Percentiles rank a stretch among this genome's conserved stretches.
phyloP scores from a whole-genome alignment of 2,329 filamentous ascomycete species.

The Tolypocladium pustulatum region DNA sequence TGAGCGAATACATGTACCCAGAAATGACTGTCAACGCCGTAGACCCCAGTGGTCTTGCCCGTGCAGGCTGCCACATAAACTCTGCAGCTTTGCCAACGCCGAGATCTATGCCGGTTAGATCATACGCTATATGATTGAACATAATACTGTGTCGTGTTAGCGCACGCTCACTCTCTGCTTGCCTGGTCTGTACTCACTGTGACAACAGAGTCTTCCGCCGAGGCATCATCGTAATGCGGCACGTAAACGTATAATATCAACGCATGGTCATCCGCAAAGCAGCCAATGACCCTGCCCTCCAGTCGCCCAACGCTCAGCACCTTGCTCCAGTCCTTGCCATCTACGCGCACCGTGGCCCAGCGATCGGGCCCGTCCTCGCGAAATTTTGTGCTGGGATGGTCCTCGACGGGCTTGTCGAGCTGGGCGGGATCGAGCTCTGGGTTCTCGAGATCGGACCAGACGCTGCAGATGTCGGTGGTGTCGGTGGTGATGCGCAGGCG shows the following conservation, averaged over 20 bases:
- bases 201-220: slow-evolving; percentile 60
- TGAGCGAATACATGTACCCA: background rate
- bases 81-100: background rate
- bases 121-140: slow-evolving; percentile 30
- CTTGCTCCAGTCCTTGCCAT: slow-evolving; percentile 87
- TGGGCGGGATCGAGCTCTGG: slow-evolving; percentile 75
- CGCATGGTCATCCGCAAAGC: slow-evolving; percentile 71
- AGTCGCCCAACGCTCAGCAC: slow-evolving; percentile 88
- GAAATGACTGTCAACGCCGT: background rate
- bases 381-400: slow-evolving; percentile 76
- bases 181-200: slow-evolving; percentile 43
- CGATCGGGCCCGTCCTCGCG: slow-evolving; percentile 64
- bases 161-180: background rate
- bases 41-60: background rate
- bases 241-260: slow-evolving; percentile 78
- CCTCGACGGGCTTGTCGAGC: slow-evolving; percentile 59
- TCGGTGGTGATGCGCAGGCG: slow-evolving; percentile 74
- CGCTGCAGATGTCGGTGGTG: slow-evolving; percentile 70
- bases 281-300: slow-evolving; percentile 86
- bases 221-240: slow-evolving; percentile 55
- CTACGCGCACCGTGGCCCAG: slow-evolving; percentile 84
- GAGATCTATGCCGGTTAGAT: slow-evolving; percentile 1
- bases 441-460: slow-evolving; percentile 79
- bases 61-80: background rate
- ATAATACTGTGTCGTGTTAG: slow-evolving; percentile 26